Conservation (phyloP, 2,329 filamentous ascomycete genomes). For the Aspergillus bombycis region DNA sequence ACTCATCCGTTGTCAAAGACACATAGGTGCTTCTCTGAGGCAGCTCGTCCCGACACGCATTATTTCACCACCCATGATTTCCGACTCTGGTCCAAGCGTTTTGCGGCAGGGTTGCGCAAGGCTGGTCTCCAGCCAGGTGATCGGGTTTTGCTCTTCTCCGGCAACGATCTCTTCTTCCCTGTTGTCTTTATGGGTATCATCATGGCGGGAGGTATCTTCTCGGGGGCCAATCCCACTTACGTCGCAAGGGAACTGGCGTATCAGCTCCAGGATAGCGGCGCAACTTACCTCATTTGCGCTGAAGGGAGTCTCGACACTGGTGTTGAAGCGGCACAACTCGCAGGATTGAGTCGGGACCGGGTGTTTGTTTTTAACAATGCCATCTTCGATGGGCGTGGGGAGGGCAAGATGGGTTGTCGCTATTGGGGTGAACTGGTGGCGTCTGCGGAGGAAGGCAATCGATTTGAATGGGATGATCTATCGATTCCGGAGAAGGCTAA, state of each 20-base stretch:
- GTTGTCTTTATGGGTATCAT: slow-evolving; percentile 71
- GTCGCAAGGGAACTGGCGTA: slow-evolving; percentile 73
- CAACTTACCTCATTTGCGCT: slow-evolving; percentile 65
- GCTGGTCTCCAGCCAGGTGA: slow-evolving; percentile 69
- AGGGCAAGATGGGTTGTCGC: slow-evolving; percentile 46
- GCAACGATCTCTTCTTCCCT: slow-evolving; percentile 74
- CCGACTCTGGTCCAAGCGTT: slow-evolving; percentile 70
- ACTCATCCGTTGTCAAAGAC: slow-evolving; percentile 49
- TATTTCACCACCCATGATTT: slow-evolving; percentile 66
- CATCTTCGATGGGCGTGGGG: slow-evolving; percentile 48
- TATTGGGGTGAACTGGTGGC: slow-evolving; percentile 69
- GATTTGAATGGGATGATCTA: slow-evolving; percentile 63
- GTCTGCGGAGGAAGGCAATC: slow-evolving; percentile 53
- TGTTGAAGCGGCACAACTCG: slow-evolving; percentile 65
- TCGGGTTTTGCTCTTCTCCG: slow-evolving; percentile 72
- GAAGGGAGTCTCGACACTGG: slow-evolving; percentile 64
- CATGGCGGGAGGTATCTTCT: slow-evolving; percentile 79
- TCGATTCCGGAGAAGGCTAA: slow-evolving; percentile 45
- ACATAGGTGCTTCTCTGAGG: slow-evolving; percentile 62
- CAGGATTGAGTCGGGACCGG: slow-evolving; percentile 56
- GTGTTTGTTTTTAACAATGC: slow-evolving; percentile 70
- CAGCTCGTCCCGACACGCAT: slow-evolving; percentile 67
- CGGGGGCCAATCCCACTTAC: slow-evolving; percentile 72
- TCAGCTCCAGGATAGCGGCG: slow-evolving; percentile 72
- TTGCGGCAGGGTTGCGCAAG: slow-evolving; percentile 68